Base-by-base conservation (phyloP, 2,329 filamentous ascomycete species). In the Stagonosporopsis tanaceti region DNA sequence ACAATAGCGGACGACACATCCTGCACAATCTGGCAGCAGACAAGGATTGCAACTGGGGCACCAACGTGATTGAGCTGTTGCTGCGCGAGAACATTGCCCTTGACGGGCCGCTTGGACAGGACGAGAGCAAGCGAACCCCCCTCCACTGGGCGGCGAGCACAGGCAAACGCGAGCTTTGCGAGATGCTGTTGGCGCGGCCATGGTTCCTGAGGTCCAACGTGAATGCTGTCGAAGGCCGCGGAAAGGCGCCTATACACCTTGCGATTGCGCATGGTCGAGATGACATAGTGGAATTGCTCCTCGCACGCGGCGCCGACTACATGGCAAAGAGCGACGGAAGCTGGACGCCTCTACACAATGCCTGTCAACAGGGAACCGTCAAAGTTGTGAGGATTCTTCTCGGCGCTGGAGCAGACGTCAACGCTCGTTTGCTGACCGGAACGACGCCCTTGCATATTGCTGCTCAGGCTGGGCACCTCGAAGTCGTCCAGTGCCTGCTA, bases 101-200 rank as follows among this genome's bases (percentile, higher is more conserved):
- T 28, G 79, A 81, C 59, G 78, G 76, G 6, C 63, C 65, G 4
- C 67, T 68, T 1, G 77, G 75, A 0, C 72, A 75, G 27, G 81
- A 83, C 64, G 76, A 77, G 48, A 67, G 81, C 22, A 80, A 81
- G 9, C 78, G 85, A 12, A 84, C 82, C 28, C 81, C 85, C 2
- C 68, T 87, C 39, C 79, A 86, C 58, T 87, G 84, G 84, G 84
- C 85, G 1, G 85, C 83, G 34, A 84, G 82, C 24, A 85, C 84
- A 41, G 82, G 82, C 17, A 85, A 86, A 64, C 73, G 79, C 47
- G 76, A 78, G 30, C 74, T 86, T 11, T 82, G 80, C 17, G 77
- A 80, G 52, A 74, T 80, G 62, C 73, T 87, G 27, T 73, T 85
- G 5, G 73, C 66, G 34, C 62, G 73, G 42, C 48, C 64, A 1